Conservation (phyloP, 2,329 filamentous ascomycete genomes). For the Lachnellula willkommii region DNA sequence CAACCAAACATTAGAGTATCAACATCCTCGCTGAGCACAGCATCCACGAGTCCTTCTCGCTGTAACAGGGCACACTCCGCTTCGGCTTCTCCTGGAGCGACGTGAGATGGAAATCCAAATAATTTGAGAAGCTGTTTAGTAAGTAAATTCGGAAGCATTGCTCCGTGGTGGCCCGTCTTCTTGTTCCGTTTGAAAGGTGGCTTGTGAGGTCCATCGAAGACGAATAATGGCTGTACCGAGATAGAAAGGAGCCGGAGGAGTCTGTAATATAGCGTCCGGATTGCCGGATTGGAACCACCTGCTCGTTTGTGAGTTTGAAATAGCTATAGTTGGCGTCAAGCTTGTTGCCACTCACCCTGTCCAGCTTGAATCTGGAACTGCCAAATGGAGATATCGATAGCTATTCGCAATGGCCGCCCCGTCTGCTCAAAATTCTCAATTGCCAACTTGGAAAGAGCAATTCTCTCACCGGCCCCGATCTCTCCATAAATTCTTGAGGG, state of each 20-base stretch:
- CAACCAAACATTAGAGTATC: conserved; percentile 98
- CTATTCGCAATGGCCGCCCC: conserved; percentile 71
- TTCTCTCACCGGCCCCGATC: conserved; percentile 72
- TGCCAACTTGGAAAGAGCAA: conserved; percentile 78
- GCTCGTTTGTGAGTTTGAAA: conserved; percentile 6
- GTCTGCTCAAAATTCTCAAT: conserved; percentile 68
- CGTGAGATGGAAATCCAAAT: conserved; percentile 79
- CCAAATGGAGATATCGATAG: conserved; percentile 96
- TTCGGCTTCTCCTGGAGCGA: conserved; percentile 91
- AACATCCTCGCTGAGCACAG: conserved; percentile 91
- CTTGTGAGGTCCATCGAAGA: conserved; percentile 83
- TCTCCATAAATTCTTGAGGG: conserved; percentile 77
- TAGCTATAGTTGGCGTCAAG: neutral
- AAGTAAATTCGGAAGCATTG: conserved; percentile 64
- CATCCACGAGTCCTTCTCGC: conserved; percentile 76
- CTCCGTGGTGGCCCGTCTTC: conserved; percentile 57
- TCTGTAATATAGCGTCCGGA: conserved; percentile 89
- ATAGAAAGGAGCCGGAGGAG: conserved; percentile 70
- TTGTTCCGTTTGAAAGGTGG: conserved; percentile 87
- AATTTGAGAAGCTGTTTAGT: conserved; percentile 78
- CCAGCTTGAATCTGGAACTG: conserved; percentile 88
- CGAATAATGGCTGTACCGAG: conserved; percentile 81
- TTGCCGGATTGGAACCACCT: conserved; percentile 83
- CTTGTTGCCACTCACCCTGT: conserved; percentile 45
- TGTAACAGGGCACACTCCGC: conserved; percentile 91